Percentiles rank a stretch among this genome's conserved stretches.
Evolutionary conservation across 352 stramenopile species (phyloP).

Genomic region (Phytopythium montanum): DNA sequence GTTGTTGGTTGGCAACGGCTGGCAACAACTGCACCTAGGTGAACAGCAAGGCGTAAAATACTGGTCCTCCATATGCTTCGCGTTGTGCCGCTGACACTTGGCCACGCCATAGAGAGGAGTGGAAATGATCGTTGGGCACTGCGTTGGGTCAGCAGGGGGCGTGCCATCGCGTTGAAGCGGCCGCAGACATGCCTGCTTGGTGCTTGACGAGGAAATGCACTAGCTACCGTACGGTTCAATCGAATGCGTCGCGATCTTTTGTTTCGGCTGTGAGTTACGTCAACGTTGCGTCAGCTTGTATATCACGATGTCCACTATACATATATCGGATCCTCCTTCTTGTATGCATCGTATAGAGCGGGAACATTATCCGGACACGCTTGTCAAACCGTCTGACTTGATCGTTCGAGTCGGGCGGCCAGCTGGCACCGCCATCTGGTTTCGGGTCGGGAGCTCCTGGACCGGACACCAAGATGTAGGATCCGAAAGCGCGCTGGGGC

Average conservation of each 20-base stretch:
- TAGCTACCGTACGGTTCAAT: background rate
- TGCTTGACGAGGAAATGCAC: background rate
- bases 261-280: background rate
- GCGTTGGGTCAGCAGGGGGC: background rate
- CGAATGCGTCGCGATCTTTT: background rate
- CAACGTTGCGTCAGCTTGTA: background rate
- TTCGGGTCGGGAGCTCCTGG: background rate
- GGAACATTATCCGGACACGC: background rate
- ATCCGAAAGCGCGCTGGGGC: background rate
- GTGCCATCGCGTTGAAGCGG: background rate
- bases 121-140: background rate
- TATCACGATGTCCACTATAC: background rate
- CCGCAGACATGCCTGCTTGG: no score
- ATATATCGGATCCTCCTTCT: background rate
- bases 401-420: background rate
- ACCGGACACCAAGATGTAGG: constrained; percentile 2
- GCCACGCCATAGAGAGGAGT: background rate
- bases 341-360: background rate
- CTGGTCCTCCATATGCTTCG: constrained; percentile 1
- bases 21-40: background rate
- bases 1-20: background rate
- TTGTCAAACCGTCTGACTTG: background rate
- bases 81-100: background rate
- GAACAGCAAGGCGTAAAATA: background rate
- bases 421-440: background rate